phyloP scores from a whole-genome alignment of 345 rosid genomes.

The Rhodamnia argentea region DNA sequence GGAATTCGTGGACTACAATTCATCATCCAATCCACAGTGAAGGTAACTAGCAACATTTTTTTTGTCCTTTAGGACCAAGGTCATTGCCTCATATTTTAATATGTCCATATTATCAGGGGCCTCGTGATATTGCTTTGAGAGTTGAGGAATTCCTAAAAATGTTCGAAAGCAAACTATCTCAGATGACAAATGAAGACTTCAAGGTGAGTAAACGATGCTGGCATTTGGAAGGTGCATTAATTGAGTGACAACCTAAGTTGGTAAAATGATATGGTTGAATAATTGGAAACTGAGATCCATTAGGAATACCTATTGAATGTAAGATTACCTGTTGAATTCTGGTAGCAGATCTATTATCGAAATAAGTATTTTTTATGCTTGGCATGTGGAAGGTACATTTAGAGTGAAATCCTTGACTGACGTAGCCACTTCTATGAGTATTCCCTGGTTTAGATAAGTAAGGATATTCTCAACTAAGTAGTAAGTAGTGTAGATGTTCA shows the following conservation, averaged over 20 bases:
- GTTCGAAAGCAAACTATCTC: slow-evolving; percentile 55
- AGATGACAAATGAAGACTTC: slow-evolving; percentile 72
- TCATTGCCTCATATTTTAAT: background rate
- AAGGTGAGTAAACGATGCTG: slow-evolving; percentile 33
- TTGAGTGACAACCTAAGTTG: background rate
- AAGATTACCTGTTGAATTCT: background rate
- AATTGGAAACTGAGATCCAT: background rate
- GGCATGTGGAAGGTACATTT: background rate
- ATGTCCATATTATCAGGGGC: slow-evolving; percentile 36
- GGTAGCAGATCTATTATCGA: background rate
- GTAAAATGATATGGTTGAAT: background rate
- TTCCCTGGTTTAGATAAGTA: background rate
- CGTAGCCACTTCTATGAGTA: background rate
- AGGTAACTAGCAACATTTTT: slow-evolving; percentile 25
- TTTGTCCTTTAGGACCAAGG: background rate
- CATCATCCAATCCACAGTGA: slow-evolving; percentile 73
- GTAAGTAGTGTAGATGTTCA: background rate
- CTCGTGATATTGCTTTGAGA: slow-evolving; percentile 68
- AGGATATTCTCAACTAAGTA: background rate
- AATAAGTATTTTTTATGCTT: background rate
- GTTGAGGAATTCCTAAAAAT: slow-evolving; percentile 59
- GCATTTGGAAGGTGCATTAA: background rate
- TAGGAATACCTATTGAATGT: background rate
- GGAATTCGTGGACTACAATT: slow-evolving; percentile 74
- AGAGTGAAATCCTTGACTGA: background rate